A percentile compares a stretch with the other conserved stretches of the same genome.
Conservation (phyloP, 495 filamentous ascomycete species). For the Clohesyomyces aquaticus region DNA sequence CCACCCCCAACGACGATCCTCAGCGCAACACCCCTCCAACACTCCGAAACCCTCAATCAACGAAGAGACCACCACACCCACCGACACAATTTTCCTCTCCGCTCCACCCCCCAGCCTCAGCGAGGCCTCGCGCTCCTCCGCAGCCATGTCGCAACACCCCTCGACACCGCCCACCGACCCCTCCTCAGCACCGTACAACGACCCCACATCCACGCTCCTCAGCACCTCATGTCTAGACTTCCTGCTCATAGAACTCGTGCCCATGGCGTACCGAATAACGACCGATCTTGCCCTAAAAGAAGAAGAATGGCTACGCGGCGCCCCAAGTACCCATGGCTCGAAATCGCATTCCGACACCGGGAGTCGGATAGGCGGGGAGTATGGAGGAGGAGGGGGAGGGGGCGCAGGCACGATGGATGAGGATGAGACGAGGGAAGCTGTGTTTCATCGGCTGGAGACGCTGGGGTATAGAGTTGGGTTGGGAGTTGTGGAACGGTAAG, state of each 20-base stretch:
- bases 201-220: slow-evolving; percentile 77
- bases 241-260: slow-evolving; percentile 93
- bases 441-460: slow-evolving; percentile 80
- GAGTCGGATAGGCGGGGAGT: slow-evolving; percentile 23
- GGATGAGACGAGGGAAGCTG: slow-evolving; percentile 78
- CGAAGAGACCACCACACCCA: no score
- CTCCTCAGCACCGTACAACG: slow-evolving; percentile 50
- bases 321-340: slow-evolving; percentile 23
- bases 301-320: slow-evolving; percentile 38
- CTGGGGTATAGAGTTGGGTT: slow-evolving; percentile 91
- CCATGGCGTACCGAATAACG: slow-evolving; percentile 83
- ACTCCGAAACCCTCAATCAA: no score
- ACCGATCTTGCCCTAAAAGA: slow-evolving; percentile 54
- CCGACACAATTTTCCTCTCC: background rate
- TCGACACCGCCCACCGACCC: slow-evolving; percentile 16
- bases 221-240: slow-evolving; percentile 85
- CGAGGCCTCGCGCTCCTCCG: background rate
- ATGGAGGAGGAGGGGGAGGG: slow-evolving; percentile 28
- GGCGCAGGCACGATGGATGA: slow-evolving; percentile 59
- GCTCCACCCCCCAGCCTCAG: background rate
- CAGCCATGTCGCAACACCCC: slow-evolving; percentile 6
- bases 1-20: no score
- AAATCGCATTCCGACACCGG: no score
- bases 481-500: slow-evolving; percentile 88
- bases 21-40: no score